Base-by-base conservation (phyloP, 2,329 filamentous ascomycete genomes). In the Xylariaceae sp. region DNA sequence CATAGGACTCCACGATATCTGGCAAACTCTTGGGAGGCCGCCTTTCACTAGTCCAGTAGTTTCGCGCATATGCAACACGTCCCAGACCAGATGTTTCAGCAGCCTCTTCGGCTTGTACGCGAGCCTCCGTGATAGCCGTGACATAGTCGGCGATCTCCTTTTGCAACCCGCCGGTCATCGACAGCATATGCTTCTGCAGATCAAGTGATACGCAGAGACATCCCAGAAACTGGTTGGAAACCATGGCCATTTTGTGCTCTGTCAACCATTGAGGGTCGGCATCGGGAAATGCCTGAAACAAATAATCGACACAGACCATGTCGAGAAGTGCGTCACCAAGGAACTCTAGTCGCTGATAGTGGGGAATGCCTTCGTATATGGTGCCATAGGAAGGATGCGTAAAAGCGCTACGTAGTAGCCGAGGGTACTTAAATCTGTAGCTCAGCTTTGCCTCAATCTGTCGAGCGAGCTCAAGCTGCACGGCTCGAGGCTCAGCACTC, bases 231-330 rank as follows among this genome's bases (percentile, higher is more conserved):
- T 92, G 92, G 74, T 99, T 99, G 47, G 91, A 94, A 0, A 94
- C 92, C 90, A 99, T 97, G n/a, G 92, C 91, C 86, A 95, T 97
- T 75, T 97, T 97, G 79, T 97, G 93, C 72, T 97, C 94, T 0
- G 94, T 97, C 54, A 99, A 79, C 93, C 93, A 97, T 69, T 97
- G 92, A 0, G 94, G 93, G 65, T 96, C 92, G 53, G 88, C 89
- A 45, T 83, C 77, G 0, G 92, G 91, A 63, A 89, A 91, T 3
- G 78, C 80, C 61, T 85, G 81, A 73, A 91, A 97, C 3, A 99
- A 79, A 63, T 90, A 85, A 63, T 92, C 88, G 49, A 97, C 87
- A 64, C 88, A 91, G 9, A 62, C 58, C 67, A 70, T 69, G 39
- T 70, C 68, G 4, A 70, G 84, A 2, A 97, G 78, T 0, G 93